Evolutionary conservation across 1,284 basidiomycete genomes (phyloP).

Genomic region (Puccinia hordei): DNA sequence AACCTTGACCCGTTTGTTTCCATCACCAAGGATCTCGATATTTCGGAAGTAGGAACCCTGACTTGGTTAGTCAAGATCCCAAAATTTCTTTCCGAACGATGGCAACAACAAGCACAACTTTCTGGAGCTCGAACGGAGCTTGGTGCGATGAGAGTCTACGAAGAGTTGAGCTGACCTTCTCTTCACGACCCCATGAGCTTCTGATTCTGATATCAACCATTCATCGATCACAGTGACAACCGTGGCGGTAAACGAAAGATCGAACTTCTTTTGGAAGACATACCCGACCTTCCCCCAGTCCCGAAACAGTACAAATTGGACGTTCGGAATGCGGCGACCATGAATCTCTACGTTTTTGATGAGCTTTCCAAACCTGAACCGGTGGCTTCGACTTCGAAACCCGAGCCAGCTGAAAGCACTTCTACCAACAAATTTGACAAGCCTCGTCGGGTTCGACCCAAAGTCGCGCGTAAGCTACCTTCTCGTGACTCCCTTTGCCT

Average conservation of each 20-base stretch:
- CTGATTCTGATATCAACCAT: not conserved
- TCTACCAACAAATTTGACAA: slow-evolving; percentile 49
- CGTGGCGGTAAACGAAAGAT: slow-evolving; percentile 16
- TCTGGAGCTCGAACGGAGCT: slow-evolving; percentile 12
- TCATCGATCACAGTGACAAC: not conserved
- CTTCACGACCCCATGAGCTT: not conserved
- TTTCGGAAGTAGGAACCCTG: not conserved
- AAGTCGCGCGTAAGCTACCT: slow-evolving; percentile 53
- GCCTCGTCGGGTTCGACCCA: slow-evolving; percentile 50
- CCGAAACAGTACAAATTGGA: slow-evolving; percentile 35
- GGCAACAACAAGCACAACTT: slow-evolving; percentile 36
- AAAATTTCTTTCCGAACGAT: slow-evolving; percentile 50
- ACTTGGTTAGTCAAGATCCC: slow-evolving; percentile 51
- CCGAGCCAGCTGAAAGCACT: slow-evolving; percentile 36
- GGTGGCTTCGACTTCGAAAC: slow-evolving; percentile 51
- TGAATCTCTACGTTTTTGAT: slow-evolving; percentile 57
- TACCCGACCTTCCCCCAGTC: slow-evolving; percentile 6
- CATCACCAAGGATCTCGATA: slow-evolving; percentile 34
- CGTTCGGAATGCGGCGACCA: slow-evolving; percentile 34
- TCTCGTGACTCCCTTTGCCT: not conserved
- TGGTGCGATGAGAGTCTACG: slow-evolving; percentile 40
- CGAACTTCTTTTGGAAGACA: slow-evolving; percentile 37
- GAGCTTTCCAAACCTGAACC: slow-evolving; percentile 56
- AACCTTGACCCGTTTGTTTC: not conserved
- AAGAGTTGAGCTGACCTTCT: slow-evolving; percentile 31